Base-by-base conservation (phyloP, 2,329 filamentous ascomycete species). In the Sporothrix inflata region DNA sequence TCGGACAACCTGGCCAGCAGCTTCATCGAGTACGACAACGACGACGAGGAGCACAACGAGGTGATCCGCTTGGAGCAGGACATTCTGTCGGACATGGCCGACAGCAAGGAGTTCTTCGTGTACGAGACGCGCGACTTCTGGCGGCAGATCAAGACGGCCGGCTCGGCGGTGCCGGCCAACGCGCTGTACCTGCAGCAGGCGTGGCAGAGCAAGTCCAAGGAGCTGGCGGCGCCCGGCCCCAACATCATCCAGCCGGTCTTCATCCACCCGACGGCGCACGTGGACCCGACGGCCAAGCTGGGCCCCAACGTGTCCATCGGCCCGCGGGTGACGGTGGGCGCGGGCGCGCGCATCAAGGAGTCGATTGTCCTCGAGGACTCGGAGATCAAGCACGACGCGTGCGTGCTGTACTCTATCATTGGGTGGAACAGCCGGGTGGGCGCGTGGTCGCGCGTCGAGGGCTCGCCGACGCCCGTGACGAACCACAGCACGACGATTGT, bases 111-210 rank as follows among this genome's bases (percentile, higher is more conserved):
- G 82, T 99, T 99, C 86, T 98, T 94, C 83, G 96, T 98, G 42
- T 92, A 97, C 82, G 96, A 99, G 85, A 98, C 95, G 76, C 97
- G 97, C 85, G 96, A 98, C 82, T 99, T 99, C 83, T 99, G 96
- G 96, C 94, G 96, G 78, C 96, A 99, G 86, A 98, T 99, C 88
- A 99, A 99, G 89, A 98, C 96, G 1, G 96, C 96, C 73, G 96
- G 96, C 73, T 98, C 95, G 6, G 96, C 96, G 67, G 94, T 99
- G 38, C 96, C 96, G 19, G 96, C 96, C 75, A 98, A 98, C 79
- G 96, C 96, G 16, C 88, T 99, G 45, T 99, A 99, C 84, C 89
- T 99, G 71, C 94, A 97, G 81, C 94, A 98, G 85, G 95, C 96
- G 24, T 92, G 92, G 85, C 95, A 98, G 83, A 88, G 86, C 60